A percentile compares a stretch with the other conserved stretches of the same genome.
Evolutionary conservation across 306 rosid species (phyloP).

Genomic region (Trifolium dubium): DNA sequence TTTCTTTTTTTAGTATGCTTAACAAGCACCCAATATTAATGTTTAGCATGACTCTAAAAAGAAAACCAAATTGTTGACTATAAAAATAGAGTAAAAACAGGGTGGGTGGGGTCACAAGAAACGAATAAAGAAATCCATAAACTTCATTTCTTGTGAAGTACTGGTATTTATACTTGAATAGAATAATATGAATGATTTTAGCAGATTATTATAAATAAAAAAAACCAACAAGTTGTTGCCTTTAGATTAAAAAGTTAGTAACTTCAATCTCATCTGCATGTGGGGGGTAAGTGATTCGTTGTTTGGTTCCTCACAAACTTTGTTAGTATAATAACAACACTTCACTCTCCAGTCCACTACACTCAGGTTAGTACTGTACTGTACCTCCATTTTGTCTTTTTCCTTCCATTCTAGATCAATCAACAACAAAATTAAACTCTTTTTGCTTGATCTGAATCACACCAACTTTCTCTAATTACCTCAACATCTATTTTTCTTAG

Average conservation of each 20-base stretch:
- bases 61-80: no score
- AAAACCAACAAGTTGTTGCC: neutral
- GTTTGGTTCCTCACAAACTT: neutral
- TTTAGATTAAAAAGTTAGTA: conserved; percentile 2
- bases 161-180: neutral
- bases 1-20: no score
- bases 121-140: no score
- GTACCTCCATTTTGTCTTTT: neutral
- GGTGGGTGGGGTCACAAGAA: no score
- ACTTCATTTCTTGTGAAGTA: no score
- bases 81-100: no score
- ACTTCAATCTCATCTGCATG: conserved; percentile 5
- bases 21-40: no score
- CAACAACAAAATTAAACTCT: conserved; percentile 2
- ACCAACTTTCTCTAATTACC: conserved; percentile 4
- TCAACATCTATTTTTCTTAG: conserved; percentile 22
- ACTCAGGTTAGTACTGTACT: conserved; percentile 9
- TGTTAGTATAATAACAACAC: neutral
- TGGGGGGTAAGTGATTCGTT: neutral
- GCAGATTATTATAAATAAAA: neutral
- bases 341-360: neutral
- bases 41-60: no score
- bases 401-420: neutral
- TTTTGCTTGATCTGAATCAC: neutral
- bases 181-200: neutral